Conservation (phyloP, 2,329 filamentous ascomycete species). For the Aspergillus aculeatus region DNA sequence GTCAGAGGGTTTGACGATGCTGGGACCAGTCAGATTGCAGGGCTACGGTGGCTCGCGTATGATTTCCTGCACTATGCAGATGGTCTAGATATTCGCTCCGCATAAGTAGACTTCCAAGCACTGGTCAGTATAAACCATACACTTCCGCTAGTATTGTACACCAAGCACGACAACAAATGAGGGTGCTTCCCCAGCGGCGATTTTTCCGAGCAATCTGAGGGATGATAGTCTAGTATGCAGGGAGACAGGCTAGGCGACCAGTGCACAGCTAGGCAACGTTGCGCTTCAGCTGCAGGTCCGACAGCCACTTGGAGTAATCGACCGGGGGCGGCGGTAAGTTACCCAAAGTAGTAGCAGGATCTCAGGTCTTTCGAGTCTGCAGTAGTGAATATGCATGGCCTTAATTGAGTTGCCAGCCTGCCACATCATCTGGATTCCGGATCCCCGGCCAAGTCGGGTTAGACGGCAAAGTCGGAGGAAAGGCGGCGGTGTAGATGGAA, state of each 20-base stretch:
- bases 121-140: no score
- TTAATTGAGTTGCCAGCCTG: neutral
- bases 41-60: no score
- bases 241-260: neutral
- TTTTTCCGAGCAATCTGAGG: neutral
- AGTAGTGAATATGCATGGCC: no score
- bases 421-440: no score
- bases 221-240: neutral
- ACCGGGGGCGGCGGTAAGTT: neutral
- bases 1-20: no score
- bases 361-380: no score
- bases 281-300: constrained; percentile 3
- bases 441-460: neutral
- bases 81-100: no score
- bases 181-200: neutral
- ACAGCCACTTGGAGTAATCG: neutral
- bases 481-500: neutral
- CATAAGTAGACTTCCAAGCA: no score
- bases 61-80: no score
- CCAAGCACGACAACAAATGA: neutral
- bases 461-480: neutral
- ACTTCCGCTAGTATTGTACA: no score
- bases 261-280: neutral
- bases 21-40: no score
- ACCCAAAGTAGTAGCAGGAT: neutral